Percentiles rank a stretch among this genome's conserved stretches.
phyloP scores from a whole-genome alignment of 2,329 filamentous ascomycete genomes.

The Drechslerella dactyloides region DNA sequence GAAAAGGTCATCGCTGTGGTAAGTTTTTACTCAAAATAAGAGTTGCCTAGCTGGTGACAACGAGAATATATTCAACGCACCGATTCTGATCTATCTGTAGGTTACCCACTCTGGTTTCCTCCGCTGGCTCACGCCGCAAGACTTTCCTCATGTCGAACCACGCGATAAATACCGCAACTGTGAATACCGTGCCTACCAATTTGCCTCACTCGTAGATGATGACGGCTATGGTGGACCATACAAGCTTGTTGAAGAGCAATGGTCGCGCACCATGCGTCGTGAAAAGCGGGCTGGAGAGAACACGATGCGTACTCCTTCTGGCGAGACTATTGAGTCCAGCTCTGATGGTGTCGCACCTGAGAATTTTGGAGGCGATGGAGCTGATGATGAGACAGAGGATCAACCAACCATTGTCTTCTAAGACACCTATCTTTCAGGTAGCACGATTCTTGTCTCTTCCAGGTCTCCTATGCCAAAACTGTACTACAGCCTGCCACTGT shows the following conservation, averaged over 20 bases:
- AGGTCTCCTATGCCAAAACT: no score
- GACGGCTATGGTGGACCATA: constrained; percentile 37
- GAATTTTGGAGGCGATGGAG: constrained; percentile 15
- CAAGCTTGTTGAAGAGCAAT: constrained; percentile 45
- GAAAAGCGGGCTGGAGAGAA: constrained; percentile 16
- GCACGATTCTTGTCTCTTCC: no score
- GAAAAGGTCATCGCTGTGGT: constrained; percentile 47
- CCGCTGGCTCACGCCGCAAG: constrained; percentile 41
- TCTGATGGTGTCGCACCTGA: constrained; percentile 1
- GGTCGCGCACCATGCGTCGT: constrained; percentile 28
- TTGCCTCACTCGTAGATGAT: constrained; percentile 21
- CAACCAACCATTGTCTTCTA: constrained; percentile 43
- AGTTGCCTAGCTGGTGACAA: no score
- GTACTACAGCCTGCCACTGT: no score
- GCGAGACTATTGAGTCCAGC: constrained; percentile 3
- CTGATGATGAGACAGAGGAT: constrained; percentile 30
- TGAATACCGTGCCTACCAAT: constrained; percentile 33
- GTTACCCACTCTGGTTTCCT: constrained; percentile 46
- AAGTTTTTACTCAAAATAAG: no score
- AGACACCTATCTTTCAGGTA: not conserved
- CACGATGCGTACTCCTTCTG: constrained; percentile 7
- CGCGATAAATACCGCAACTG: constrained; percentile 45
- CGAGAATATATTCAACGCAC: not conserved
- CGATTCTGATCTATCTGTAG: constrained; percentile 1
- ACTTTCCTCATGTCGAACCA: constrained; percentile 38